Percentiles rank a stretch among this genome's conserved stretches.
Conservation (phyloP, 371 early-diverging fungal genomes). For the Lichtheimia hyalospora region DNA sequence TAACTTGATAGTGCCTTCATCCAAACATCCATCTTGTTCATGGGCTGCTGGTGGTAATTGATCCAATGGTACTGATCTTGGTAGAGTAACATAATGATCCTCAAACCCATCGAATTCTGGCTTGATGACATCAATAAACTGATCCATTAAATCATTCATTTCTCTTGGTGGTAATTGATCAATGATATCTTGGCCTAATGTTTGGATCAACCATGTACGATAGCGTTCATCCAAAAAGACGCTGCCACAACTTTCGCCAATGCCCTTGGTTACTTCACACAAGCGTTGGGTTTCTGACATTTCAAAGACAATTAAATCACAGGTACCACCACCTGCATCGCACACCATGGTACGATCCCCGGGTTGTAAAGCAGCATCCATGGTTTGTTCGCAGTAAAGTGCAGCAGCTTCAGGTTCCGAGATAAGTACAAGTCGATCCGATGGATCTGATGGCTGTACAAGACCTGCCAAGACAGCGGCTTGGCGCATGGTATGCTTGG, state of each 20-base stretch:
- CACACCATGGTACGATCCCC: slow-evolving; percentile 62
- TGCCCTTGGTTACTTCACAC: slow-evolving; percentile 59
- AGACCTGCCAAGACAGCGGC: slow-evolving; percentile 56
- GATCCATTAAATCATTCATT: slow-evolving; percentile 54
- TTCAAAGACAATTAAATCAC: slow-evolving; percentile 56
- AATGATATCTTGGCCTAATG: slow-evolving; percentile 41
- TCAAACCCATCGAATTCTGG: slow-evolving; percentile 58
- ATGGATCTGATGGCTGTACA: slow-evolving; percentile 43
- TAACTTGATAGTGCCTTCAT: slow-evolving; percentile 51
- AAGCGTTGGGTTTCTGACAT: slow-evolving; percentile 32
- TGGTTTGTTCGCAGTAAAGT: slow-evolving; percentile 52
- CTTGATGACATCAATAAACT: slow-evolving; percentile 55
- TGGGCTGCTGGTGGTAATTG: slow-evolving; percentile 17
- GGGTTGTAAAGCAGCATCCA: slow-evolving; percentile 48
- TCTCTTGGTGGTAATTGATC: slow-evolving; percentile 39
- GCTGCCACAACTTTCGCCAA: slow-evolving; percentile 62
- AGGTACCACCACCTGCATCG: slow-evolving; percentile 67
- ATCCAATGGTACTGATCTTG: slow-evolving; percentile 41
- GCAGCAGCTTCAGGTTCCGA: slow-evolving; percentile 67
- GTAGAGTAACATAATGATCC: slow-evolving; percentile 52
- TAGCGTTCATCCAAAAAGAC: slow-evolving; percentile 55
- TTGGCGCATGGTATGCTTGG: slow-evolving; percentile 57
- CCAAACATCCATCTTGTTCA: slow-evolving; percentile 37
- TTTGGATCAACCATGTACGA: slow-evolving; percentile 35
- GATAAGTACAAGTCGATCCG: slow-evolving; percentile 52